These are phyloP conservation scores for Dalbergia oliveri DNA, from an alignment of 306 rosid genomes.

Conservation along the genomic window DNA sequence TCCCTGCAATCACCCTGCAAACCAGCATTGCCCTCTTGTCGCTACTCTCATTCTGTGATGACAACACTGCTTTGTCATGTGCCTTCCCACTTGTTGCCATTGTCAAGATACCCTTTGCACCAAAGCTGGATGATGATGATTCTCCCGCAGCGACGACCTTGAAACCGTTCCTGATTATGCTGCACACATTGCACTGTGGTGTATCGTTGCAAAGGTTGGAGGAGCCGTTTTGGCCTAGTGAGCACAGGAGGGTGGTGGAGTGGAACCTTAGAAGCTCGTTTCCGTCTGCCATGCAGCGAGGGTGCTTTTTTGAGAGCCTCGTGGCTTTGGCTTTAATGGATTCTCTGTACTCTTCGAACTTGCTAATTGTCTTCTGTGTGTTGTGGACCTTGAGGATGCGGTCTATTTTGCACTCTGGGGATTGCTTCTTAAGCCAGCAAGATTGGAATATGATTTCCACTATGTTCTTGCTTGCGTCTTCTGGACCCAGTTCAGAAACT, in stretches of 20 bases:
- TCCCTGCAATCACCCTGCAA: conserved; percentile 95
- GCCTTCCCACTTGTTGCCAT: conserved; percentile 96
- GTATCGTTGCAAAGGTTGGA: conserved; percentile 80
- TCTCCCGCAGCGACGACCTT: conserved; percentile 42
- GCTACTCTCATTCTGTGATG: conserved; percentile 32
- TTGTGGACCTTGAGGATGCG: conserved; percentile 89
- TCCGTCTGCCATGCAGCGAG: conserved; percentile 95
- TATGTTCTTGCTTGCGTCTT: conserved; percentile 98
- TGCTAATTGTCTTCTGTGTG: conserved; percentile 75
- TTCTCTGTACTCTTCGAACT: conserved; percentile 89
- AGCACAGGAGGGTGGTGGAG: conserved; percentile 77
- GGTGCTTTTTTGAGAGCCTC: conserved; percentile 73
- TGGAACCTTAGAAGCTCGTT: conserved; percentile 93
- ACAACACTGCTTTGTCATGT: conserved; percentile 66
- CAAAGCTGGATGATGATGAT: neutral
- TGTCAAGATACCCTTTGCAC: conserved; percentile 71
- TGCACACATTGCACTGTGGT: conserved; percentile 74
- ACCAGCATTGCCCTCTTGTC: conserved; percentile 90
- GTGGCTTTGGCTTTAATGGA: conserved; percentile 82
- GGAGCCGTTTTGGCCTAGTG: conserved; percentile 88
- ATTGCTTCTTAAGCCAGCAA: conserved; percentile 89
- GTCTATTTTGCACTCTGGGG: conserved; percentile 88
- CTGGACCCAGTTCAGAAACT: conserved; percentile 92
- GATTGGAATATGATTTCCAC: conserved; percentile 97
- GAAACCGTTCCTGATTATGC: conserved; percentile 79